Percentiles rank a stretch among this genome's conserved stretches.
These are phyloP conservation scores for Batrachochytrium dendrobatidis DNA, from an alignment of 371 early-diverging fungal genomes.

Conservation along the genomic window DNA sequence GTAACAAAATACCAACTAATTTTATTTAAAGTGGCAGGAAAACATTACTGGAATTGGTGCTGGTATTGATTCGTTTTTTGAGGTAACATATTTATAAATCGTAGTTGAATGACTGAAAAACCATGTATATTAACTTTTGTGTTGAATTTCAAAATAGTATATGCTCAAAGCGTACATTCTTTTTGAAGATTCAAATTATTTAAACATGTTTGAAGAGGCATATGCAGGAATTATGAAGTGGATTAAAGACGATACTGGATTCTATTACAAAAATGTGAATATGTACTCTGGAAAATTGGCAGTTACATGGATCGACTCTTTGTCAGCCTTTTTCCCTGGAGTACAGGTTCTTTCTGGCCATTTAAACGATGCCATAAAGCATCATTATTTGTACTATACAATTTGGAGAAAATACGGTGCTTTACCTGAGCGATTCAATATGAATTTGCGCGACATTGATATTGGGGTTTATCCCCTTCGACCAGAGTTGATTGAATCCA, in stretches of 20 bases:
- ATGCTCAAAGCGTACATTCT: constrained; percentile 80
- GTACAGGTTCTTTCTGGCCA: constrained; percentile 82
- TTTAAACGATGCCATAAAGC: constrained; percentile 67
- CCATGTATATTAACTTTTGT: neutral
- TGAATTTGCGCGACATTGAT: constrained; percentile 49
- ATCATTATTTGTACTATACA: constrained; percentile 73
- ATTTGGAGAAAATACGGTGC: constrained; percentile 79
- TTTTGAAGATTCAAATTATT: constrained; percentile 72
- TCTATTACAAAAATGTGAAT: constrained; percentile 78
- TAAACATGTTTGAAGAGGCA: constrained; percentile 71
- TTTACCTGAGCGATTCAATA: constrained; percentile 83
- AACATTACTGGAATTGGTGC: constrained; percentile 61
- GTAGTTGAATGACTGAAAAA: neutral
- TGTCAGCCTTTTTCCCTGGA: constrained; percentile 90
- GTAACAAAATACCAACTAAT: neutral
- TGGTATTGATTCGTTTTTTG: constrained; percentile 89
- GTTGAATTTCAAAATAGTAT: constrained; percentile 39
- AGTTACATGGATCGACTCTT: constrained; percentile 79
- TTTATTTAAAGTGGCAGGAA: constrained; percentile 36
- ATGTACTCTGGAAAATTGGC: constrained; percentile 60
- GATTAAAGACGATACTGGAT: constrained; percentile 63
- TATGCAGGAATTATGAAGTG: constrained; percentile 62
- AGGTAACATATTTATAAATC: constrained; percentile 25
- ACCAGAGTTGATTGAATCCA: constrained; percentile 92
- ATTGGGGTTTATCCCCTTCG: constrained; percentile 73